Evolutionary conservation across 352 stramenopile genomes (phyloP), one percentile per base, ranked within the genome.

Genomic region (Plasmopara halstedii): DNA sequence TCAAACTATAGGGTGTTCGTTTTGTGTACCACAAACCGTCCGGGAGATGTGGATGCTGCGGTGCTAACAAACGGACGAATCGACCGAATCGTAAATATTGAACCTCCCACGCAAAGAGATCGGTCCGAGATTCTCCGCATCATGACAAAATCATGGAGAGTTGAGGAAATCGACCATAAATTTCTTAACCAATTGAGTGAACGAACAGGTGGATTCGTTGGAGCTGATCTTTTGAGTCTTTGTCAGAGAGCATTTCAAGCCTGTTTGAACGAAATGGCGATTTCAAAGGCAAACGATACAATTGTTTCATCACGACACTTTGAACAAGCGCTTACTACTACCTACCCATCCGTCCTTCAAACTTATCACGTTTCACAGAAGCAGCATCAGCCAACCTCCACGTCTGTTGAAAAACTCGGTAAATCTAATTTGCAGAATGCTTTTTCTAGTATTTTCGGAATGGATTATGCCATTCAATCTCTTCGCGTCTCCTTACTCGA

Each of bases 401-500:
- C 55, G 2, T 73, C 64, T 4, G 57, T 70, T 39, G 42, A 51
- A 36, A 66, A 46, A 21, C 20, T 29, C 11, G 39, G 20, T 17
- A 2, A 46, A 14, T 13, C 50, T 49, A 36, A 14, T n/a, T 36
- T 42, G 4, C 14, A 31, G 6, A 31, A 17, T 18, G 26, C 60
- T 15, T 88, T 87, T 21, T 71, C 88, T 1, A 84, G 87, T 9
- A 89, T 99, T 43, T 97, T 97, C 51, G 97, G 97, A 2, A 78
- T 99, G 43, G 89, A 98, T 38, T 70, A 98, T n/a, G 96, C 96
- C 0, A 97, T 99, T 49, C 61, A 84, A 53, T 88, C 95, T 57
- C 73, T 99, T 29, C 77, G 85, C 5, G 93, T 99, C 35, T 97
- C 97, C 36, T 78, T 99, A 46, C 67, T 98, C 23, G 98, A 98